Base-by-base conservation (phyloP, 148 eudicot genomes). In the Arctostaphylos glauca region DNA sequence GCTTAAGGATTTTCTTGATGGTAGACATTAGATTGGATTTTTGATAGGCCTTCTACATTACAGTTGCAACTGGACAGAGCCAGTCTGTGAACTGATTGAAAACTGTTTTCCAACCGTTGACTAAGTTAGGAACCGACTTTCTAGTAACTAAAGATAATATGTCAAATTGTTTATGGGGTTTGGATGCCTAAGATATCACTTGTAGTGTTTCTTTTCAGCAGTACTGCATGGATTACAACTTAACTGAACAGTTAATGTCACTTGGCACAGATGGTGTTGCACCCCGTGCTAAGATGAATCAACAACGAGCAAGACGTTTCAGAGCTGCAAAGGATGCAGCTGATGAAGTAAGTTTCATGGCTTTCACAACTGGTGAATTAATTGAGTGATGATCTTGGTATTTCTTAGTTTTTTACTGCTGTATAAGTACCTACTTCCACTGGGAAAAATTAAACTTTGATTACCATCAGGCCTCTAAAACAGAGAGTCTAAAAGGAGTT, bases 201-300 rank as follows among this genome's bases (percentile, higher is more conserved):
- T n/a, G 23, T 38, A 55, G 55, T 7, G n/a, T 53, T 15, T 55
- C 12, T 54, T 3, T 44, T 60, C 4, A 0, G 64, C 31, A 49
- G 6, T 49, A 53, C 80, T 25, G 31, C 81, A 46, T 54, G 58
- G 48, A 64, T 23, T 43, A 38, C 2, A 73, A 49, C 64, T 67
- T 76, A n/a, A 50, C 19, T 52, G 80, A 52, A 66, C 66, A 64
- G 47, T 48, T 64, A 14, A 14, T 47, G 31, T 66, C 6, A 59
- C 53, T 66, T 21, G 77, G 73, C 74, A 68, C 59, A 84, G 88
- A 88, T 80, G 88, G 90, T 71, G 90, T 88, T 76, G 88, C 90
- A 44, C 88, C 90, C 44, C 82, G 90, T 46, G 90, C 90, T 19
- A 88, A 88, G 85, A 86, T 88, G 88, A 88, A 88, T 82, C 88